These are phyloP conservation scores for Linnemannia hyalina DNA, from an alignment of 192 early-diverging fungal genomes.

Conservation along the genomic window DNA sequence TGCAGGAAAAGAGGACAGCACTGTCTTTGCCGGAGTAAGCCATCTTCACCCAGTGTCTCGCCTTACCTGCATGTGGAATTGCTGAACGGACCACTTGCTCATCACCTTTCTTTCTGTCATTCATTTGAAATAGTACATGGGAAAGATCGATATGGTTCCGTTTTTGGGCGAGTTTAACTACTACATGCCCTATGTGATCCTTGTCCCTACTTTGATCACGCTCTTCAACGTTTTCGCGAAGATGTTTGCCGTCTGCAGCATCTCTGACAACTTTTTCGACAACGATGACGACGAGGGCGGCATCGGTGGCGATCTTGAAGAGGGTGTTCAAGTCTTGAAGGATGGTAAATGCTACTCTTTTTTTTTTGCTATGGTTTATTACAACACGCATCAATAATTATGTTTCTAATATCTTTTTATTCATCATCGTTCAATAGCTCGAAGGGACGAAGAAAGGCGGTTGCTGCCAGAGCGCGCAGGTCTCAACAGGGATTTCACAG, in stretches of 20 bases:
- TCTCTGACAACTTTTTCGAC: slow-evolving; percentile 56
- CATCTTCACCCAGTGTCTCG: slow-evolving; percentile 27
- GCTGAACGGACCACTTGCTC: slow-evolving; percentile 19
- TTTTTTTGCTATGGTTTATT: neutral
- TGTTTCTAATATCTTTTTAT: neutral
- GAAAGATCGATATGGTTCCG: slow-evolving; percentile 88
- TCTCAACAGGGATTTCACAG: slow-evolving; percentile 43
- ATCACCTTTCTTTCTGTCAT: neutral
- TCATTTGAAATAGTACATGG: slow-evolving; percentile 69
- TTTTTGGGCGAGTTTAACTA: slow-evolving; percentile 91
- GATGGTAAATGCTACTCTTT: slow-evolving; percentile 21
- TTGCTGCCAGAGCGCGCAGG: slow-evolving; percentile 42
- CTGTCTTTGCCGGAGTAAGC: slow-evolving; percentile 63
- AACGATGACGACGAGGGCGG: slow-evolving; percentile 58
- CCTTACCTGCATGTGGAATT: slow-evolving; percentile 63
- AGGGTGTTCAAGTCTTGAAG: slow-evolving; percentile 45
- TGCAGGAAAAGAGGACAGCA: slow-evolving; percentile 59
- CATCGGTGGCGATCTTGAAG: slow-evolving; percentile 44
- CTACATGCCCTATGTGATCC: slow-evolving; percentile 89
- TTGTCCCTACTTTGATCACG: slow-evolving; percentile 80
- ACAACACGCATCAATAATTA: neutral
- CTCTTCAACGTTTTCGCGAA: slow-evolving; percentile 88
- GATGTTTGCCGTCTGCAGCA: slow-evolving; percentile 75
- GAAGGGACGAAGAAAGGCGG: slow-evolving; percentile 46
- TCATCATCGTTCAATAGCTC: slow-evolving; percentile 8